Conservation (phyloP, 2,329 filamentous ascomycete genomes). For the Fusarium sp. region DNA sequence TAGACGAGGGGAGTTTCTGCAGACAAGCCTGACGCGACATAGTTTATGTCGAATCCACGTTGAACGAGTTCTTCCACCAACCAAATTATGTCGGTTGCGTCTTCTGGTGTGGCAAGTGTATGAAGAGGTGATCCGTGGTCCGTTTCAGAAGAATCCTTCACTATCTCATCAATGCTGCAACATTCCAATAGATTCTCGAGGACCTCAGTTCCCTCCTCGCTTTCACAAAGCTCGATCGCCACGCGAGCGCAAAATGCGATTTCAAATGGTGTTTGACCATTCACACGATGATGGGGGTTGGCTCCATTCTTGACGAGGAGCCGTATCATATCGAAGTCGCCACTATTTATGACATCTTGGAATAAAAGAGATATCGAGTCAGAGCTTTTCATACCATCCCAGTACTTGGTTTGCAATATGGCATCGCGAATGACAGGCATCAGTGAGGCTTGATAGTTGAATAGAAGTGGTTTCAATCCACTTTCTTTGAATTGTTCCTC, state of each 20-base stretch:
- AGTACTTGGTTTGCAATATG: neutral
- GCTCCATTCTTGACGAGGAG: neutral
- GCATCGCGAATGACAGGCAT: neutral
- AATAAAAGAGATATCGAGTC: neutral
- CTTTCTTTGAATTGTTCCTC: neutral
- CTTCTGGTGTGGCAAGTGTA: neutral
- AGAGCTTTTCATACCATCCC: neutral
- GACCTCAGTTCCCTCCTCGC: neutral
- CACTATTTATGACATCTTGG: neutral
- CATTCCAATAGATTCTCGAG: neutral
- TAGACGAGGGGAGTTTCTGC: neutral
- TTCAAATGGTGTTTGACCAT: neutral
- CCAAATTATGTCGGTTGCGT: neutral
- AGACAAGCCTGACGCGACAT: accelerated
- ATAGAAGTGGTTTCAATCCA: neutral
- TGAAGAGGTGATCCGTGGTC: neutral
- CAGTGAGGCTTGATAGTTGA: accelerated
- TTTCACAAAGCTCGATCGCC: accelerated
- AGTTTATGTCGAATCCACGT: neutral
- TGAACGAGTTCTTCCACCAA: constrained; percentile 1
- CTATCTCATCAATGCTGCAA: neutral
- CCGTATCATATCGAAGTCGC: neutral
- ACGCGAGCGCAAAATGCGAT: neutral
- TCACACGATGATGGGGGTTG: neutral
- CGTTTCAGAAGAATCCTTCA: accelerated